Conservation (phyloP, 2,329 filamentous ascomycete species). For the Penicillium sp. region DNA sequence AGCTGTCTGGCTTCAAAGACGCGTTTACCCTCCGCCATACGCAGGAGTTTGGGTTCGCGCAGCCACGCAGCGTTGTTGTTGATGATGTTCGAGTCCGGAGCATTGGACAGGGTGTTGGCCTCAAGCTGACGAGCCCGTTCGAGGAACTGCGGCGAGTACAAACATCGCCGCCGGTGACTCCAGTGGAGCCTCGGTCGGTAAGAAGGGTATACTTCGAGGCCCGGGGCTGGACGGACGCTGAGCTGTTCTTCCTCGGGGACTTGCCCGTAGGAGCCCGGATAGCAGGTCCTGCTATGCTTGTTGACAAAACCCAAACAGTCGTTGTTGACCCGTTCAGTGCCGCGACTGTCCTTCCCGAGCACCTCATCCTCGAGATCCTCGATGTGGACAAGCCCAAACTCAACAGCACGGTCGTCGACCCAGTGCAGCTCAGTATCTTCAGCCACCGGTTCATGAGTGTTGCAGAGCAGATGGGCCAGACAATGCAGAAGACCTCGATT, state of each 20-base stretch:
- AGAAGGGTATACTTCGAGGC: conserved; percentile 44
- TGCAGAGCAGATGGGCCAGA: conserved; percentile 64
- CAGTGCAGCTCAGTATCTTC: conserved; percentile 60
- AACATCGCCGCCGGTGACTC: conserved; percentile 59
- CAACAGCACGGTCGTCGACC: conserved; percentile 45
- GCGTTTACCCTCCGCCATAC: conserved; percentile 86
- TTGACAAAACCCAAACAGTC: conserved; percentile 77
- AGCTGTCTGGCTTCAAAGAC: conserved; percentile 81
- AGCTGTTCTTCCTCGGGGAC: conserved; percentile 33
- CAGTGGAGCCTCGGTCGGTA: conserved; percentile 28
- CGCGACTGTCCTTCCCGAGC: conserved; percentile 79
- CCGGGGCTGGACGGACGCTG: conserved; percentile 29
- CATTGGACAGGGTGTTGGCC: conserved; percentile 70
- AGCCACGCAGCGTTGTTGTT: conserved; percentile 81
- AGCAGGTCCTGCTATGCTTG: conserved; percentile 78
- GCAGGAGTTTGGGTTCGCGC: conserved; percentile 90
- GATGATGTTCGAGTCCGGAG: conserved; percentile 88
- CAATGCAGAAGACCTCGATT: conserved; percentile 61
- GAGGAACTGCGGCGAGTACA: conserved; percentile 64
- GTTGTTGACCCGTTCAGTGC: conserved; percentile 80
- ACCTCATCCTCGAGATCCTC: conserved; percentile 88
- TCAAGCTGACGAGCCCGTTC: conserved; percentile 66
- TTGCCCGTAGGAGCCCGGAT: conserved; percentile 38
- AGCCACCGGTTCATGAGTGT: conserved; percentile 64
- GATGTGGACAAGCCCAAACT: conserved; percentile 51